Conservation (phyloP, 495 filamentous ascomycete genomes). For the Daldinia caldariorum region DNA sequence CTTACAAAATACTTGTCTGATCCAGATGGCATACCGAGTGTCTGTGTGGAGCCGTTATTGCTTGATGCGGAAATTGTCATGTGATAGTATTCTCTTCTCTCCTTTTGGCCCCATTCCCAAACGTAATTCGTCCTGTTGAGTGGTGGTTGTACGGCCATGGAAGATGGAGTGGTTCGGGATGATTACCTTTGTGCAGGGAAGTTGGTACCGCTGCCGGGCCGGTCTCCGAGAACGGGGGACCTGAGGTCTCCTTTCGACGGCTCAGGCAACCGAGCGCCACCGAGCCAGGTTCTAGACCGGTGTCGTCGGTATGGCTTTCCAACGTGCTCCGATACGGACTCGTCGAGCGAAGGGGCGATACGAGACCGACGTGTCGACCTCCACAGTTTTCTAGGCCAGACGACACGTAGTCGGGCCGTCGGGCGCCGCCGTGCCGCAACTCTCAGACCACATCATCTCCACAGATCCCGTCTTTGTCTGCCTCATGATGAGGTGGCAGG, state of each 20-base stretch:
- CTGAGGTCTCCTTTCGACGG: constrained; percentile 23
- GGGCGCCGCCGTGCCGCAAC: constrained; percentile 1
- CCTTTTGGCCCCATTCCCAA: background rate
- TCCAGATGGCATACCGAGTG: background rate
- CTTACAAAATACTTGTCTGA: background rate
- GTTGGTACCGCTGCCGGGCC: constrained; percentile 22
- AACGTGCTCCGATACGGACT: background rate
- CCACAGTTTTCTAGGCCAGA: background rate
- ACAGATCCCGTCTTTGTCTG: constrained; percentile 2
- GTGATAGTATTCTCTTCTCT: constrained; percentile 1
- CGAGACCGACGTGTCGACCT: background rate
- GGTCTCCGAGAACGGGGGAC: constrained; percentile 35
- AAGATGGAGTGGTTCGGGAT: constrained; percentile 16
- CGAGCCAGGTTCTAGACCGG: constrained; percentile 8
- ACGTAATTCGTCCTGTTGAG: background rate
- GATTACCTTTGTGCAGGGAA: constrained; percentile 22
- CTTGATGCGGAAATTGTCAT: background rate
- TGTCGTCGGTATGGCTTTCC: background rate
- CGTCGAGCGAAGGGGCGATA: background rate
- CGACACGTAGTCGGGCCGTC: constrained; percentile 3
- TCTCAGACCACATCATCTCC: constrained; percentile 1
- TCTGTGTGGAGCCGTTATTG: background rate
- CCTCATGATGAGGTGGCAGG: background rate
- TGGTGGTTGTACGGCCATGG: background rate
- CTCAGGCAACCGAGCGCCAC: constrained; percentile 19